These are phyloP conservation scores for Carallia pectinifolia DNA, from an alignment of 345 rosid species.

Conservation along the genomic window DNA sequence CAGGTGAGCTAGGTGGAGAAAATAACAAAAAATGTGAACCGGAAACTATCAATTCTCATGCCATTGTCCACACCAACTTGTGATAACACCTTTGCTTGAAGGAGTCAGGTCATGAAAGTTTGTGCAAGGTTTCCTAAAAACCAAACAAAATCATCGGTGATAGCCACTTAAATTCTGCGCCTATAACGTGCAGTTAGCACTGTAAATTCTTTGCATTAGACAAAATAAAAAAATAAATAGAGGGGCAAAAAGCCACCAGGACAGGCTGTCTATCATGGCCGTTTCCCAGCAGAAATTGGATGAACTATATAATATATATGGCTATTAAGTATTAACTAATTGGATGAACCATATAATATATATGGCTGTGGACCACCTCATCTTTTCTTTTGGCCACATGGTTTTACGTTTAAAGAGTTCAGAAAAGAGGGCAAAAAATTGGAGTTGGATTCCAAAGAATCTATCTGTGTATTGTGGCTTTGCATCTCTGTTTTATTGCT, in stretches of 20 bases:
- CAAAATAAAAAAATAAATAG: no score
- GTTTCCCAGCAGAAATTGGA: neutral
- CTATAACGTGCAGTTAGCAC: neutral
- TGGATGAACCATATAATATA: no score
- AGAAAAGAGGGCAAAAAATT: no score
- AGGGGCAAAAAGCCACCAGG: neutral
- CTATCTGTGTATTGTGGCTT: no score
- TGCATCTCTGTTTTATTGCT: no score
- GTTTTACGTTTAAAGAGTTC: neutral
- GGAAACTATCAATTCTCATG: no score
- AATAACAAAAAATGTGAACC: no score
- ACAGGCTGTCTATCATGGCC: conserved; percentile 2
- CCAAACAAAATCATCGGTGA: neutral
- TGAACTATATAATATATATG: neutral
- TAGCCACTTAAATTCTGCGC: neutral
- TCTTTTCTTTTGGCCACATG: neutral
- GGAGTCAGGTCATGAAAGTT: neutral
- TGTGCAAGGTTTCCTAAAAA: neutral
- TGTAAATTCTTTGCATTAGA: neutral
- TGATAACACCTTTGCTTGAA: neutral
- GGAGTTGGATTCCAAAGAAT: no score
- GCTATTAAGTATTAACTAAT: no score
- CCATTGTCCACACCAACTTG: neutral
- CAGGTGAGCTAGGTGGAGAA: no score
- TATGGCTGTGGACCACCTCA: neutral